A percentile compares a stretch with the other conserved stretches of the same genome.
Evolutionary conservation across 2,329 filamentous ascomycete species (phyloP).

Genomic region (Xylariaceae sp.): DNA sequence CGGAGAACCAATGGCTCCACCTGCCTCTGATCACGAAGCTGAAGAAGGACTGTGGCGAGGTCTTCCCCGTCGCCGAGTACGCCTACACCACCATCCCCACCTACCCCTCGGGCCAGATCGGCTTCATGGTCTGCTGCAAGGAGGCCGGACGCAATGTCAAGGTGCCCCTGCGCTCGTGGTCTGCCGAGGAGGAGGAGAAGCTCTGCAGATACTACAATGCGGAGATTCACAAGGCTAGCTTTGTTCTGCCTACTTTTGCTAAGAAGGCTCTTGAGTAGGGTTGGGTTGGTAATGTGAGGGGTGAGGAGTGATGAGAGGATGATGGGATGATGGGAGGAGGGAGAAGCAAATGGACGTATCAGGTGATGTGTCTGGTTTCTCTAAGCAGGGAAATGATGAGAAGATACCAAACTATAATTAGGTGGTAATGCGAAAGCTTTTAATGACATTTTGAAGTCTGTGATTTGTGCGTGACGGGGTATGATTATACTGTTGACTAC

Average conservation of each 20-base stretch:
- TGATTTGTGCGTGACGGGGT: no score
- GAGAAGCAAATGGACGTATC: neutral
- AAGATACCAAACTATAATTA: no score
- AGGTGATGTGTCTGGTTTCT: no score
- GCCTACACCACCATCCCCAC: slow-evolving; percentile 99
- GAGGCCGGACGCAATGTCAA: slow-evolving; percentile 78
- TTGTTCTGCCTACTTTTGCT: slow-evolving; percentile 90
- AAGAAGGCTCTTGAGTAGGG: slow-evolving; percentile 65
- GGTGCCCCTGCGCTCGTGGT: slow-evolving; percentile 78
- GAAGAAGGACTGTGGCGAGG: slow-evolving; percentile 93
- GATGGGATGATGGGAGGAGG: neutral
- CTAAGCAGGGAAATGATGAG: no score
- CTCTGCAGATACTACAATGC: slow-evolving; percentile 96
- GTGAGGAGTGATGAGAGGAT: neutral
- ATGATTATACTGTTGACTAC: no score
- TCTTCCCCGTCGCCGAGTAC: slow-evolving; percentile 98
- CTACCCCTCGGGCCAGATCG: slow-evolving; percentile 98
- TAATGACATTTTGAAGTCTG: no score
- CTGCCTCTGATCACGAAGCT: slow-evolving; percentile 88
- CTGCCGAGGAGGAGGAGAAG: slow-evolving; percentile 83
- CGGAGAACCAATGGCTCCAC: slow-evolving; percentile 99
- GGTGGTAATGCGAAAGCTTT: no score
- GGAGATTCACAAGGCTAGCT: slow-evolving; percentile 92
- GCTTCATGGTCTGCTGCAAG: slow-evolving; percentile 99
- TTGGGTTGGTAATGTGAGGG: neutral